phyloP scores from a whole-genome alignment of 2,329 filamentous ascomycete genomes.

The Microsporum audouinii region DNA sequence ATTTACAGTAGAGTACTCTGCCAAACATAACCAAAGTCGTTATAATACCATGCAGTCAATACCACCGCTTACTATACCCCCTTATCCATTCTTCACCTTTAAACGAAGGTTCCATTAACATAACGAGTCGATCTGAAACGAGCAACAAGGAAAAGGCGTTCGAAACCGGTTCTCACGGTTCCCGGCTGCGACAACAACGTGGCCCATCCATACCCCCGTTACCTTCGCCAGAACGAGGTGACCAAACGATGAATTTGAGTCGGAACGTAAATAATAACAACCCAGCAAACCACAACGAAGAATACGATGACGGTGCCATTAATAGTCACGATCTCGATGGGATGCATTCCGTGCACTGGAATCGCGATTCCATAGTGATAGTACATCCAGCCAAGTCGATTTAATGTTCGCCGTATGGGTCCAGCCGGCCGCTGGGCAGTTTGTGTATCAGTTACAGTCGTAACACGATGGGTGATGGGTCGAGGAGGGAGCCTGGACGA shows the following conservation, averaged over 20 bases:
- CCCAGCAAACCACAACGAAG: background rate
- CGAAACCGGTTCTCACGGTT: background rate
- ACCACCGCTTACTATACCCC: background rate
- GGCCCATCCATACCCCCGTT: background rate
- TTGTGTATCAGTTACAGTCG: too few relatives aligned
- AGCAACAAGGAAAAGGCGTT: background rate
- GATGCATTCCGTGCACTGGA: conserved; percentile 1
- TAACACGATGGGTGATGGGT: background rate
- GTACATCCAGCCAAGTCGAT: background rate
- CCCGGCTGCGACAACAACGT: too few relatives aligned
- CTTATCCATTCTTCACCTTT: background rate
- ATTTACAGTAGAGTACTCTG: background rate
- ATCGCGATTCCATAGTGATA: conserved; percentile 2
- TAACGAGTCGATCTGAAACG: background rate
- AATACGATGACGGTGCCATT: background rate
- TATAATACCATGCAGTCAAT: background rate
- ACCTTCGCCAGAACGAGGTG: background rate
- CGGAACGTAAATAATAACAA: background rate
- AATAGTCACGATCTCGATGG: background rate
- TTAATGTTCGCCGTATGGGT: background rate
- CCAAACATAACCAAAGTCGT: background rate
- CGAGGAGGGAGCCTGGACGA: background rate
- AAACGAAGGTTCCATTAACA: background rate
- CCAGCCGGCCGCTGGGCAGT: background rate
- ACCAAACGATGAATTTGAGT: background rate